phyloP scores from a whole-genome alignment of 768 basidiomycete species.

The Erythrobasidium yunnanense region DNA sequence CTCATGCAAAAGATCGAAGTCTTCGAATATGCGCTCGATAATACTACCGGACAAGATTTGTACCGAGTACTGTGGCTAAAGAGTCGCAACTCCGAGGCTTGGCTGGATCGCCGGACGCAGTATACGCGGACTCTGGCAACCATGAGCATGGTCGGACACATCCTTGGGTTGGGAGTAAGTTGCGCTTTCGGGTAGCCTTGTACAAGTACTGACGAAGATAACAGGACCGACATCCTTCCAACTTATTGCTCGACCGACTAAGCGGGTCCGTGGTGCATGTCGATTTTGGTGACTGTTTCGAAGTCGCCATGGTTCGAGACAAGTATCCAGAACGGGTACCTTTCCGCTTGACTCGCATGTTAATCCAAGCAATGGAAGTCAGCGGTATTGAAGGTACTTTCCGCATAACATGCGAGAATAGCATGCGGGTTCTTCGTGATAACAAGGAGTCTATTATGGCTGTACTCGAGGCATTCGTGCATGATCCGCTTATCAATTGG shows the following conservation, averaged over 20 bases:
- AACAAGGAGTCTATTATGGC: constrained; percentile 99
- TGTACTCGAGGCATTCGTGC: constrained; percentile 94
- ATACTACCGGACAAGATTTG: constrained; percentile 94
- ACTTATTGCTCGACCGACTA: constrained; percentile 76
- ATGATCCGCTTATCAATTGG: constrained; percentile 84
- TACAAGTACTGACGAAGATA: too few relatives aligned
- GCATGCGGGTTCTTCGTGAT: constrained; percentile 85
- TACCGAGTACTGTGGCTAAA: constrained; percentile 96
- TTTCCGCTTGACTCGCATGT: constrained; percentile 94
- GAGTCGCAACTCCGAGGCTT: constrained; percentile 87
- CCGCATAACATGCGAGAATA: constrained; percentile 48
- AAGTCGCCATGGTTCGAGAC: constrained; percentile 39
- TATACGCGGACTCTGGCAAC: constrained; percentile 94
- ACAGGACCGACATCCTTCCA: constrained; percentile 89
- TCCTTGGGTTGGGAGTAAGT: constrained; percentile 69
- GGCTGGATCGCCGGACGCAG: constrained; percentile 89
- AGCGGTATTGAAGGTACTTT: constrained; percentile 98
- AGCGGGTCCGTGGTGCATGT: constrained; percentile 94
- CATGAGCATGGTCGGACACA: constrained; percentile 62
- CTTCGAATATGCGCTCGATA: constrained; percentile 95
- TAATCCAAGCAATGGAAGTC: constrained; percentile 98
- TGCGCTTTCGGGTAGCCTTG: too few relatives aligned
- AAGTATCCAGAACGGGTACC: constrained; percentile 99
- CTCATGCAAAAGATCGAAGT: constrained; percentile 97
- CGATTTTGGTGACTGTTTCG: constrained; percentile 87